A percentile compares a stretch with the other conserved stretches of the same genome.
Conservation (phyloP, 176 grass and related monocot species). For the Urochloa ruziziensis region DNA sequence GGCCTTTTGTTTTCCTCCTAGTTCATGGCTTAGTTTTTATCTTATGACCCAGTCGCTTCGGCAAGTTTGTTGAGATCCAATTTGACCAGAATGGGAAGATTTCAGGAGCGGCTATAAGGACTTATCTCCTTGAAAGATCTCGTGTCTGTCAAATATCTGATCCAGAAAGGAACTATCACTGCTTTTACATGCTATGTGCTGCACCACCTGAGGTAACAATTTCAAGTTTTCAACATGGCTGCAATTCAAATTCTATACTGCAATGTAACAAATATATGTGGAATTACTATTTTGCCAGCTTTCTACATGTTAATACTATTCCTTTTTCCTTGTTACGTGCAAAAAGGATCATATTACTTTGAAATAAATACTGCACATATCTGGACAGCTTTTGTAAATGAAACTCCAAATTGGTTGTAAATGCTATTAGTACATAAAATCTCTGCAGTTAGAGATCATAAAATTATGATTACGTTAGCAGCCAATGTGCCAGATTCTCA, state of each 20-base stretch:
- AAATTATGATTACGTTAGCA: background rate
- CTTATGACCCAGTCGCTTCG: constrained; percentile 68
- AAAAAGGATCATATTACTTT: background rate
- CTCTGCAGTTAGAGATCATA: background rate
- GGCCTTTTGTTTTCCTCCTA: constrained; percentile 11
- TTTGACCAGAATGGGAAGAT: constrained; percentile 77
- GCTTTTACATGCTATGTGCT: constrained; percentile 92
- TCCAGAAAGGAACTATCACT: constrained; percentile 93
- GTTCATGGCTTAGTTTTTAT: constrained; percentile 27
- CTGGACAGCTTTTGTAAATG: constrained; percentile 5
- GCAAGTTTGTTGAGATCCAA: constrained; percentile 94
- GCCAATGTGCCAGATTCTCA: constrained; percentile 7
- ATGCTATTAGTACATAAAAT: constrained; percentile 18
- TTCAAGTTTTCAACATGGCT: background rate
- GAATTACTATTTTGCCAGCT: background rate
- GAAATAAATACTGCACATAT: background rate
- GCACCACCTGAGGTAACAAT: constrained; percentile 63
- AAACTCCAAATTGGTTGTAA: background rate
- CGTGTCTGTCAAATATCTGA: constrained; percentile 96
- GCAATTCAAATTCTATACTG: constrained; percentile 8
- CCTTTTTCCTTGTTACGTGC: too few relatives aligned
- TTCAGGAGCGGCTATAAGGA: constrained; percentile 89
- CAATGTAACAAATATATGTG: constrained; percentile 5
- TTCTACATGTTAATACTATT: too few relatives aligned
- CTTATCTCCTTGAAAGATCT: constrained; percentile 86